These are phyloP conservation scores for Cladosporium sp. DNA, from an alignment of 2,329 filamentous ascomycete species.

Conservation along the genomic window DNA sequence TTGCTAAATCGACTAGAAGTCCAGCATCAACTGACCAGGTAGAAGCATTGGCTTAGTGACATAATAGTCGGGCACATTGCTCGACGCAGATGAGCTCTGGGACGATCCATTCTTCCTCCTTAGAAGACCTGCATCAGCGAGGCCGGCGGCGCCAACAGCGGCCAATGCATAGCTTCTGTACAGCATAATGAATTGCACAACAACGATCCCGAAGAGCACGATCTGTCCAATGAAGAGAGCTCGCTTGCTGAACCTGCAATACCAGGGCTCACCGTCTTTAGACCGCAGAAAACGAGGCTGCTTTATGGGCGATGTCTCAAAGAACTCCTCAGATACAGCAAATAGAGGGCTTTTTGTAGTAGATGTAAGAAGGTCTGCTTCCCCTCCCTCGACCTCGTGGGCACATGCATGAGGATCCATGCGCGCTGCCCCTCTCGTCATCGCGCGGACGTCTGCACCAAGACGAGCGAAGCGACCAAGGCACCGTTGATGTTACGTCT, in stretches of 20 bases:
- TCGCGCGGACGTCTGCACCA: neutral
- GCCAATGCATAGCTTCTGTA: slow-evolving; percentile 30
- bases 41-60: slow-evolving; percentile 57
- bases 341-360: neutral
- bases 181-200: slow-evolving; percentile 29
- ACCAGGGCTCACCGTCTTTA: neutral
- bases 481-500: neutral
- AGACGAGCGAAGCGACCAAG: neutral
- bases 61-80: slow-evolving; percentile 57
- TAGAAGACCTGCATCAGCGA: slow-evolving; percentile 22
- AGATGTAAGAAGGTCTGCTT: neutral
- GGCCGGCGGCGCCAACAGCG: slow-evolving; percentile 19
- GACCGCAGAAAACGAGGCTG: slow-evolving; percentile 1
- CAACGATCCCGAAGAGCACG: slow-evolving; percentile 23
- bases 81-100: slow-evolving; percentile 16
- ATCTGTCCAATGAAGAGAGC: slow-evolving; percentile 18
- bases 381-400: slow-evolving; percentile 3
- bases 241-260: slow-evolving; percentile 8
- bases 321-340: neutral
- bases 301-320: neutral
- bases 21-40: slow-evolving; percentile 22
- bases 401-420: neutral
- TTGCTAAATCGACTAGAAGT: neutral
- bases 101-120: slow-evolving; percentile 17
- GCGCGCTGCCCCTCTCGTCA: neutral